phyloP scores from a whole-genome alignment of 345 rosid species.

The Microthlaspi erraticum region DNA sequence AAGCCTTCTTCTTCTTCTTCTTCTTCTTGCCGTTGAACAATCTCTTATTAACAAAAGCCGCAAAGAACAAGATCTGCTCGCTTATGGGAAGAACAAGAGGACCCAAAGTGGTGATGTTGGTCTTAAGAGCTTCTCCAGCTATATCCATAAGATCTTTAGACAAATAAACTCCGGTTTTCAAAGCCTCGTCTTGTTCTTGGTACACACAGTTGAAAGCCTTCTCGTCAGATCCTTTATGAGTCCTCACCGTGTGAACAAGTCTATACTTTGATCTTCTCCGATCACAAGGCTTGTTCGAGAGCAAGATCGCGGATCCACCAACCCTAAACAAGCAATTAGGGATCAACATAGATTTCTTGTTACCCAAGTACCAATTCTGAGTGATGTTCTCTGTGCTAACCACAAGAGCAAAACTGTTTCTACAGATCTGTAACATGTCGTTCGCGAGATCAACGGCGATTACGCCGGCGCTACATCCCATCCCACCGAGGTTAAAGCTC shows the following conservation, averaged over 20 bases:
- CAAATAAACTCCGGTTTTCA: slow-evolving; percentile 83
- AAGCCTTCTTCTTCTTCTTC: slow-evolving; percentile 52
- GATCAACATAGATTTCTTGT: slow-evolving; percentile 81
- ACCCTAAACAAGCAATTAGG: slow-evolving; percentile 92
- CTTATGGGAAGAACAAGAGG: slow-evolving; percentile 90
- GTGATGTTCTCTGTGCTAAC: slow-evolving; percentile 93
- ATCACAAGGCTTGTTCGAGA: slow-evolving; percentile 67
- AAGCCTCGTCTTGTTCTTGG: slow-evolving; percentile 81
- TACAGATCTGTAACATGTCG: slow-evolving; percentile 50
- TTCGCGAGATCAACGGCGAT: slow-evolving; percentile 44
- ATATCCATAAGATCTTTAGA: slow-evolving; percentile 86
- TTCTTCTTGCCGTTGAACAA: slow-evolving; percentile 53
- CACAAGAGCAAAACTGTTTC: slow-evolving; percentile 65
- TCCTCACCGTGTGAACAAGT: slow-evolving; percentile 80
- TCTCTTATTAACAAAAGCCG: slow-evolving; percentile 59
- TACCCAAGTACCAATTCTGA: slow-evolving; percentile 92
- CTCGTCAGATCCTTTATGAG: slow-evolving; percentile 81
- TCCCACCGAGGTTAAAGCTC: slow-evolving; percentile 43
- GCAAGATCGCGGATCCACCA: slow-evolving; percentile 76
- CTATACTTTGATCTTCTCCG: slow-evolving; percentile 69
- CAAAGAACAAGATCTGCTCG: slow-evolving; percentile 80
- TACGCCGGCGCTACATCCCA: slow-evolving; percentile 49
- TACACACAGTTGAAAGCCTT: slow-evolving; percentile 79
- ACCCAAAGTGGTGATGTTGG: slow-evolving; percentile 84
- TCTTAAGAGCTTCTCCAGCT: slow-evolving; percentile 81